Evolutionary conservation across 768 basidiomycete genomes (phyloP).

Genomic region (Xerocomus brunneocitrinus): DNA sequence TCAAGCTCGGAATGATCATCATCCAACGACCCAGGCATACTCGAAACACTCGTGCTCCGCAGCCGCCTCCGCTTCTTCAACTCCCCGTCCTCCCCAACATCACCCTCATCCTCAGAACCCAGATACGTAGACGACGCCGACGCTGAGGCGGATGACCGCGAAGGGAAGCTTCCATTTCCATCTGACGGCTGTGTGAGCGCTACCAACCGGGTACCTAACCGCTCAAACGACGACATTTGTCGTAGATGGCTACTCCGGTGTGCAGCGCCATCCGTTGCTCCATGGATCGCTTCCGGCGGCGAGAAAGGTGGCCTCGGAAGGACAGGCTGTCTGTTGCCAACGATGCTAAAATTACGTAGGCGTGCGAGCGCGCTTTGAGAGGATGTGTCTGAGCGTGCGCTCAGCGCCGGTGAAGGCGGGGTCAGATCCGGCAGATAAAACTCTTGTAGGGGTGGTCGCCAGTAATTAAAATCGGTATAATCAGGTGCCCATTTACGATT

Average conservation of each 20-base stretch:
- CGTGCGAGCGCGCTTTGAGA: slow-evolving; percentile 68
- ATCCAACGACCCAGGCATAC: slow-evolving; percentile 83
- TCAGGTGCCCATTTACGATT: slow-evolving; percentile 84
- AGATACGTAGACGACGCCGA: slow-evolving; percentile 46
- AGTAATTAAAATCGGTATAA: slow-evolving; percentile 96
- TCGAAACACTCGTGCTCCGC: slow-evolving; percentile 65
- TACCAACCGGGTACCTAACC: slow-evolving; percentile 55
- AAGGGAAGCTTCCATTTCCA: slow-evolving; percentile 46
- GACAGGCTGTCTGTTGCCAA: slow-evolving; percentile 41
- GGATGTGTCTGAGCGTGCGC: slow-evolving; percentile 87
- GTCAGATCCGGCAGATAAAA: slow-evolving; percentile 73
- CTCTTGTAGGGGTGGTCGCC: slow-evolving; percentile 79
- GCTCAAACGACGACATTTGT: slow-evolving; percentile 76
- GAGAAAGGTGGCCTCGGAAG: slow-evolving; percentile 25
- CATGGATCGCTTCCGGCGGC: slow-evolving; percentile 13
- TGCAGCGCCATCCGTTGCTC: slow-evolving; percentile 6
- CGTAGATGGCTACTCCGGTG: slow-evolving; percentile 46
- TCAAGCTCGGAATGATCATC: slow-evolving; percentile 55
- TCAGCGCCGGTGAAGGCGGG: slow-evolving; percentile 90
- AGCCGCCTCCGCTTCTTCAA: slow-evolving; percentile 37
- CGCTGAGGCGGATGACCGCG: slow-evolving; percentile 41
- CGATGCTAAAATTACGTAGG: slow-evolving; percentile 74
- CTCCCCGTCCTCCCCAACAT: slow-evolving; percentile 34
- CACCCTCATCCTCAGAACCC: slow-evolving; percentile 48
- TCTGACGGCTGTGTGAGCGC: slow-evolving; percentile 42